A percentile compares a stretch with the other conserved stretches of the same genome.
Conservation (phyloP, 2,329 filamentous ascomycete species). For the Trichoderma gracile region DNA sequence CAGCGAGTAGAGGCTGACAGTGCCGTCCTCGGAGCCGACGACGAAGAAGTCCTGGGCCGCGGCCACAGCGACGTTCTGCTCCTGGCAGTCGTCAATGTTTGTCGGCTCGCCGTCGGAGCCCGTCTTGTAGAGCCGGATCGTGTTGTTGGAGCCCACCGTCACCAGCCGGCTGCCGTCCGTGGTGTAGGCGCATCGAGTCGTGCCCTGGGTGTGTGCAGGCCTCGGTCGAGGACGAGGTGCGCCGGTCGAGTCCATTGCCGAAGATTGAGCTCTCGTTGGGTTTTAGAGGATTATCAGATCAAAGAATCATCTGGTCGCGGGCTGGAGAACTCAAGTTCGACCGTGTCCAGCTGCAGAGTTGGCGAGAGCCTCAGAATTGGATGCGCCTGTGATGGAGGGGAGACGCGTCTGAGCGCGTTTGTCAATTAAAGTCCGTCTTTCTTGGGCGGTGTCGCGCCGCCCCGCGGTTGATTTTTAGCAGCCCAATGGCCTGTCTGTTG, state of each 20-base stretch:
- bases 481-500: background rate
- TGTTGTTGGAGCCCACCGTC: slow-evolving; percentile 91
- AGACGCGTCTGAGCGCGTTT: slow-evolving; percentile 47
- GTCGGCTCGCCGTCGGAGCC: slow-evolving; percentile 89
- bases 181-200: slow-evolving; percentile 86
- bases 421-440: slow-evolving; percentile 37
- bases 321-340: background rate
- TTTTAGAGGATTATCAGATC: too few relatives aligned
- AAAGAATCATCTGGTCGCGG: too few relatives aligned
- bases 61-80: slow-evolving; percentile 79
- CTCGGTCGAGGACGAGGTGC: slow-evolving; percentile 57
- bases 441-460: slow-evolving; percentile 29
- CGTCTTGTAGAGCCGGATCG: slow-evolving; percentile 88
- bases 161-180: slow-evolving; percentile 83
- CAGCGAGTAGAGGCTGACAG: slow-evolving; percentile 91
- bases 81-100: slow-evolving; percentile 87
- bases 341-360: too few relatives aligned
- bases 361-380: too few relatives aligned
- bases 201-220: slow-evolving; percentile 79
- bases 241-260: slow-evolving; percentile 39
- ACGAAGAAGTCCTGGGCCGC: slow-evolving; percentile 81
- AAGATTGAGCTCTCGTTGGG: background rate
- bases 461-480: slow-evolving; percentile 31
- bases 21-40: slow-evolving; percentile 89
- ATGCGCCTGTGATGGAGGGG: background rate